A percentile compares a stretch with the other conserved stretches of the same genome.
phyloP scores from a whole-genome alignment of 163 green algal genomes.

The Chlorella variabilis region DNA sequence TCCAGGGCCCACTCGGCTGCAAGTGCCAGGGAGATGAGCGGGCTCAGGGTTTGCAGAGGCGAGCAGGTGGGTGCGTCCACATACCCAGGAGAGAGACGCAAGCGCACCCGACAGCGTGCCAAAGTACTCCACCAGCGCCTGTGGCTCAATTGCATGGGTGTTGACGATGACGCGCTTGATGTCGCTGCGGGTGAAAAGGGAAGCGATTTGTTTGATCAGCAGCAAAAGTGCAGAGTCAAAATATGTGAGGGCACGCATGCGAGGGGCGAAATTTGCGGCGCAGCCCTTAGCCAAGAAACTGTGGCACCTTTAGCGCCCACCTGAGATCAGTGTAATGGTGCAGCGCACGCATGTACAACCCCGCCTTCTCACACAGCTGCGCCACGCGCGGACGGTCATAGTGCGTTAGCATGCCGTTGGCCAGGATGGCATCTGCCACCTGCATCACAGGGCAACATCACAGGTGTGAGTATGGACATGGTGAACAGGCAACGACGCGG shows the following conservation, averaged over 20 bases:
- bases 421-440: constrained; percentile 98
- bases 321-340: constrained; percentile 96
- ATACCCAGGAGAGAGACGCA: background rate
- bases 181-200: constrained; percentile 60
- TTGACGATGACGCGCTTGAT: constrained; percentile 98
- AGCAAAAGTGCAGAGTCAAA: too few relatives aligned
- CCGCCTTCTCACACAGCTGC: constrained; percentile 99
- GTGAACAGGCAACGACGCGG: background rate
- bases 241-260: too few relatives aligned
- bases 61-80: too few relatives aligned
- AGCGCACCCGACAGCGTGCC: constrained; percentile 81
- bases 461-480: background rate
- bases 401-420: constrained; percentile 93
- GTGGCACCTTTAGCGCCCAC: too few relatives aligned
- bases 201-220: too few relatives aligned
- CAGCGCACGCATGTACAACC: constrained; percentile 98
- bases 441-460: too few relatives aligned
- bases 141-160: constrained; percentile 96
- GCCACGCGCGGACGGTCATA: constrained; percentile 96
- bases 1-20: constrained; percentile 96
- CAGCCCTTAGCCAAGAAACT: too few relatives aligned
- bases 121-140: constrained; percentile 96
- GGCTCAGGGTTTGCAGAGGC: too few relatives aligned
- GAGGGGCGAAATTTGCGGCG: too few relatives aligned
- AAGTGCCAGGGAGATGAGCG: background rate